phyloP scores from a whole-genome alignment of 2,329 filamentous ascomycete genomes.

The Monilinia fructigena region DNA sequence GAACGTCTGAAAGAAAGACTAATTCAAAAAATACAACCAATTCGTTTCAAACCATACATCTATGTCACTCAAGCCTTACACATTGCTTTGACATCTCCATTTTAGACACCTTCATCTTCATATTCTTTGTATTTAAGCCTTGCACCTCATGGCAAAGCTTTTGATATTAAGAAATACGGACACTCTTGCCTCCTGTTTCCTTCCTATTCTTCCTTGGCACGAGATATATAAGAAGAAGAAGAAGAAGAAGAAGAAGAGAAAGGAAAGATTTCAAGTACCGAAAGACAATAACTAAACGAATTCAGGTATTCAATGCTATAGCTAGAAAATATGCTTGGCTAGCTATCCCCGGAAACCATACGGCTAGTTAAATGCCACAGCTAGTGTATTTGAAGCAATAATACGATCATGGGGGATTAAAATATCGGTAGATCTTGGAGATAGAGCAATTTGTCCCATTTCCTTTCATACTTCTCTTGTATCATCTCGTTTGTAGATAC shows the following conservation, averaged over 20 bases:
- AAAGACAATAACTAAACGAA: background rate
- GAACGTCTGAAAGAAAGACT: background rate
- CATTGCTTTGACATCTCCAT: background rate
- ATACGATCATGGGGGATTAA: background rate
- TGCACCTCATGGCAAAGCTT: background rate
- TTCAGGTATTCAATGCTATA: background rate
- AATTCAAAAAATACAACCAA: background rate
- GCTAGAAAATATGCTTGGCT: background rate
- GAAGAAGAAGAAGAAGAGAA: background rate
- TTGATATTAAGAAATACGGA: background rate
- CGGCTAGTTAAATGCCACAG: background rate
- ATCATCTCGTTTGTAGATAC: background rate
- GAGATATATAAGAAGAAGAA: too few species aligned
- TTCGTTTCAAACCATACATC: background rate
- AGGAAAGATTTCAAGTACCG: background rate
- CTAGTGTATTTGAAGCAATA: background rate
- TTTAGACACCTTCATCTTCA: background rate
- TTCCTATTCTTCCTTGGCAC: background rate
- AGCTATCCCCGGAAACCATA: background rate
- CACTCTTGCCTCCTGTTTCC: background rate
- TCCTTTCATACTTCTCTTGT: background rate
- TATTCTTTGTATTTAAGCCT: background rate
- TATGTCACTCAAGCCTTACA: background rate
- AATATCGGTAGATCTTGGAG: background rate
- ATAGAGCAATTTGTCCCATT: too few species aligned